phyloP scores from a whole-genome alignment of 805 yeast genomes.

The Saccharomycopsis malanga region DNA sequence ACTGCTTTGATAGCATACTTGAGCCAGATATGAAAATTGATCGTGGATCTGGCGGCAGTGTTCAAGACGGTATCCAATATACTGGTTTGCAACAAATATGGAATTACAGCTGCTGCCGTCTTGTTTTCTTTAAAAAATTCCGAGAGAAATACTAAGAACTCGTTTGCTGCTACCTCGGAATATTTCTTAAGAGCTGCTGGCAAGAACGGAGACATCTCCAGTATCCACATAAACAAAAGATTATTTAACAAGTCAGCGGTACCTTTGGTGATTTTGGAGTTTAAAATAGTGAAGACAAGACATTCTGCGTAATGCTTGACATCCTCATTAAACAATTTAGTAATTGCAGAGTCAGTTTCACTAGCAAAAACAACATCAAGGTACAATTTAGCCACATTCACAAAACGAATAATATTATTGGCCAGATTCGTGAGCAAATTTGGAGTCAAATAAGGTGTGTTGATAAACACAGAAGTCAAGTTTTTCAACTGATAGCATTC shows the following conservation, averaged over 20 bases:
- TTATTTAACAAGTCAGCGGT: slow-evolving; percentile 13
- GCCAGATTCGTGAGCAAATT: slow-evolving; percentile 1
- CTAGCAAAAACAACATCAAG: slow-evolving; percentile 9
- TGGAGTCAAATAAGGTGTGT: slow-evolving; percentile 7
- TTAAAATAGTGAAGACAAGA: slow-evolving; percentile 16
- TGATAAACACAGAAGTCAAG: slow-evolving; percentile 8
- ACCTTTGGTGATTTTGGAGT: background rate
- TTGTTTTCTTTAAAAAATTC: background rate
- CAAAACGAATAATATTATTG: slow-evolving; percentile 9
- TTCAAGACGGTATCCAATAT: slow-evolving; percentile 10
- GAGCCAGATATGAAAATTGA: slow-evolving; percentile 11
- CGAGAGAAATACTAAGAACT: slow-evolving; percentile 2
- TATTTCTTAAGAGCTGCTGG: slow-evolving; percentile 13
- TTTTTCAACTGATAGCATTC: slow-evolving; percentile 7
- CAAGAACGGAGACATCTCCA: slow-evolving; percentile 7
- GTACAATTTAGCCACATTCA: slow-evolving; percentile 11
- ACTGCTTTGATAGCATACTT: slow-evolving; percentile 12
- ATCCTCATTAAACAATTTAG: slow-evolving; percentile 14
- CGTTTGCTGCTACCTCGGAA: slow-evolving; percentile 3
- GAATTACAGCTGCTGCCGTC: background rate
- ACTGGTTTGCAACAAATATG: slow-evolving; percentile 7
- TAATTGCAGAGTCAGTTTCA: slow-evolving; percentile 3
- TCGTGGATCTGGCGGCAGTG: background rate
- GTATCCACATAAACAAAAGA: slow-evolving; percentile 15
- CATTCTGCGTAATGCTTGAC: slow-evolving; percentile 15